phyloP scores from a whole-genome alignment of 768 basidiomycete species.

The Mycena vulgaris region DNA sequence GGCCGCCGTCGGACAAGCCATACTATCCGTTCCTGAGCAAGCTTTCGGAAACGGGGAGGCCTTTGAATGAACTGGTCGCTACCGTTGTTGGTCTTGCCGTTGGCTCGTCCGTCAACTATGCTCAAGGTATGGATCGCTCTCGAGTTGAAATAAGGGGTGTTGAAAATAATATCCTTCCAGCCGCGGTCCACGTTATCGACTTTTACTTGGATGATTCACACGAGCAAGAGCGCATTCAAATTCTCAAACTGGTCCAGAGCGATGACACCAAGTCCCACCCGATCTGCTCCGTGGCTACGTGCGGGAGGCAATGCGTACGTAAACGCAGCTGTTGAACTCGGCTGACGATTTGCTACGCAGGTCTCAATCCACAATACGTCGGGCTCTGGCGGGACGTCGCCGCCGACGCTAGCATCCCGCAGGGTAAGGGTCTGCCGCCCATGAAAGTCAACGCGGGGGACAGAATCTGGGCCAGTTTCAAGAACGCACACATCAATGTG shows the following conservation, averaged over 20 bases:
- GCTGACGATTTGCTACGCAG: conserved; percentile 35
- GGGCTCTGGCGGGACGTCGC: conserved; percentile 57
- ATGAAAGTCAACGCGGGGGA: conserved; percentile 52
- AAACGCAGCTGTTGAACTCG: too few relatives aligned
- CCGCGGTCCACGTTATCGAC: conserved; percentile 64
- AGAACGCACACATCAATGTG: conserved; percentile 53
- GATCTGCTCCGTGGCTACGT: conserved; percentile 64
- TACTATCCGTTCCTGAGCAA: conserved; percentile 57
- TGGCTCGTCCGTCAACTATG: conserved; percentile 62
- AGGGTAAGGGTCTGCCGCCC: conserved; percentile 43
- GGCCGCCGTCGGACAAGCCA: conserved; percentile 51
- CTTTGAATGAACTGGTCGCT: conserved; percentile 60
- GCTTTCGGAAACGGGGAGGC: conserved; percentile 53
- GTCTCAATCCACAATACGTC: conserved; percentile 57
- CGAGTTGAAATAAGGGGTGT: neutral
- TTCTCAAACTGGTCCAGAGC: conserved; percentile 52
- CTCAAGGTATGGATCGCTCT: conserved; percentile 52
- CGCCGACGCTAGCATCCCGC: conserved; percentile 43
- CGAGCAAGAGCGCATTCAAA: conserved; percentile 55
- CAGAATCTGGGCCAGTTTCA: conserved; percentile 50
- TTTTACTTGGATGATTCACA: conserved; percentile 65
- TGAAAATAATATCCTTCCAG: conserved; percentile 37
- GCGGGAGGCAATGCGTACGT: conserved; percentile 64
- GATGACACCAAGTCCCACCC: conserved; percentile 50
- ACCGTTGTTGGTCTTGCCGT: conserved; percentile 64